Evolutionary conservation across 192 early-diverging fungal genomes (phyloP).

Genomic region (Coemansia sp.): DNA sequence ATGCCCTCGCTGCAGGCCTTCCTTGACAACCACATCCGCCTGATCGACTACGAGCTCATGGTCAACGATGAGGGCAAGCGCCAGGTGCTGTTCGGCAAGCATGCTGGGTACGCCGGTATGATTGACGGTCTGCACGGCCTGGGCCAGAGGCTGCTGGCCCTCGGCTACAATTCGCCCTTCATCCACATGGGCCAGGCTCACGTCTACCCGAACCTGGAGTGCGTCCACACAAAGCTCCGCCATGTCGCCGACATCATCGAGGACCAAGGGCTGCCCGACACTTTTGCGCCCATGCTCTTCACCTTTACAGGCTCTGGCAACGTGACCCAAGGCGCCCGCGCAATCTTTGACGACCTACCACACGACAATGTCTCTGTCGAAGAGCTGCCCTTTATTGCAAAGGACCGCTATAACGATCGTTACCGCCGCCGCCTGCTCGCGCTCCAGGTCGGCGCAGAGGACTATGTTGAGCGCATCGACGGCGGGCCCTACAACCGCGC

Average conservation of each 20-base stretch:
- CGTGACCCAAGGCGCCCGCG: conserved; percentile 85
- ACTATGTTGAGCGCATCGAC: conserved; percentile 79
- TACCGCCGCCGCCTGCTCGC: conserved; percentile 61
- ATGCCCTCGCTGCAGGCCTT: conserved; percentile 85
- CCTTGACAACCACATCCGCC: conserved; percentile 85
- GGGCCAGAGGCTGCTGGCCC: conserved; percentile 83
- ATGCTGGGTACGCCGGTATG: conserved; percentile 94
- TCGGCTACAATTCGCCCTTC: conserved; percentile 94
- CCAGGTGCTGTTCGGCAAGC: conserved; percentile 87
- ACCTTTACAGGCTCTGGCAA: conserved; percentile 90
- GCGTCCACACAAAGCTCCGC: conserved; percentile 58
- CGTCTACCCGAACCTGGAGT: conserved; percentile 64
- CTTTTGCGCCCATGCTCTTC: conserved; percentile 87
- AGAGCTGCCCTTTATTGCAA: conserved; percentile 59
- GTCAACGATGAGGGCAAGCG: conserved; percentile 69
- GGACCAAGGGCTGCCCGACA: conserved; percentile 82
- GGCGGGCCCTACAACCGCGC: conserved; percentile 58
- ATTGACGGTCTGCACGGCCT: conserved; percentile 90
- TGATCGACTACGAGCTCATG: conserved; percentile 97
- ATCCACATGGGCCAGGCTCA: conserved; percentile 75
- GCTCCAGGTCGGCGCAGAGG: conserved; percentile 70
- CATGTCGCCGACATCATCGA: conserved; percentile 75
- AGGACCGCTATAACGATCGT: conserved; percentile 57
- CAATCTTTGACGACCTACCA: conserved; percentile 87
- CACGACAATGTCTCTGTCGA: conserved; percentile 81